Evolutionary conservation across 225 moss, liverwort and hornwort species (phyloP).

Genomic region (Lunularia cruciata): DNA sequence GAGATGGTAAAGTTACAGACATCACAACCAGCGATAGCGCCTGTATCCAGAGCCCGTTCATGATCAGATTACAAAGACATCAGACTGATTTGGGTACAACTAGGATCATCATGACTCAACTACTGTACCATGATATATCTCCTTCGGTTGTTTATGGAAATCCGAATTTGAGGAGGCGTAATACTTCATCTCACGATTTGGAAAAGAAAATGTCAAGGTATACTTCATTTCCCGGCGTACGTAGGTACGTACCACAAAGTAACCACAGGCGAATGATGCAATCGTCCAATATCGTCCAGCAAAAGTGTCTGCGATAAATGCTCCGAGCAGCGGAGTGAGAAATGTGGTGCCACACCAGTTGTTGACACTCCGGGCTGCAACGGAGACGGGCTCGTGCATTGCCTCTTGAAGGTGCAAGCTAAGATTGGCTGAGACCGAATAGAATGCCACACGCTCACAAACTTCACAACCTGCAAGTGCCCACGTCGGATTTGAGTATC

Average conservation of each 20-base stretch:
- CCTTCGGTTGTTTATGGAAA: no score
- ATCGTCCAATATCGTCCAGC: conserved; percentile 93
- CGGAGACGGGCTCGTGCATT: conserved; percentile 78
- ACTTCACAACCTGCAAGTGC: conserved; percentile 88
- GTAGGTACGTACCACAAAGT: conserved; percentile 89
- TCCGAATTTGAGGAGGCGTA: no score
- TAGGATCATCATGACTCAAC: no score
- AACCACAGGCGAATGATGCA: conserved; percentile 84
- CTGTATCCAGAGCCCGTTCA: no score
- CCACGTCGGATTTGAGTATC: no score
- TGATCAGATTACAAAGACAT: no score
- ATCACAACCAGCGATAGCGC: conserved; percentile 81
- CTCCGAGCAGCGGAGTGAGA: conserved; percentile 89
- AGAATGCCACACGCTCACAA: conserved; percentile 85
- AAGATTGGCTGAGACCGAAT: conserved; percentile 91
- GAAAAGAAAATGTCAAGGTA: no score
- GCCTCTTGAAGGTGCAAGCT: conserved; percentile 76
- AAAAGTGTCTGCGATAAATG: conserved; percentile 91
- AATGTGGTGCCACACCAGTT: conserved; percentile 97
- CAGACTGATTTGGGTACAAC: no score
- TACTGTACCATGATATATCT: no score
- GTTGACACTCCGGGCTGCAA: conserved; percentile 90
- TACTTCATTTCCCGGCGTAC: no score
- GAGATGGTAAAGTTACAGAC: conserved; percentile 72
- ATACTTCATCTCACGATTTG: no score